These are phyloP conservation scores for Venturia aucupariae DNA, from an alignment of 2,329 filamentous ascomycete species.

Conservation along the genomic window DNA sequence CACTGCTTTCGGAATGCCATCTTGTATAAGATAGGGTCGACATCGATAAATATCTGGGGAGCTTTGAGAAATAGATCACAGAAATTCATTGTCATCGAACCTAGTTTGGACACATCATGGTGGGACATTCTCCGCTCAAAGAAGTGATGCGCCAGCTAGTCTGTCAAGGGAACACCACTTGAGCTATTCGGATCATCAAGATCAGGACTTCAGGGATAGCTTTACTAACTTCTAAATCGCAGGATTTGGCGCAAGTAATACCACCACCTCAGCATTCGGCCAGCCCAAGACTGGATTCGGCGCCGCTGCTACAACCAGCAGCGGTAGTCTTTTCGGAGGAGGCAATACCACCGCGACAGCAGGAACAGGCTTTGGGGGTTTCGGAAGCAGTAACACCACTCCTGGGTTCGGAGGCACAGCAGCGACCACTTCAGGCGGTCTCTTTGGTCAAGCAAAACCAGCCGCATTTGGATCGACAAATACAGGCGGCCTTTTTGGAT, in stretches of 20 bases:
- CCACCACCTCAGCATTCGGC: conserved; percentile 20
- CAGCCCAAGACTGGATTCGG: conserved; percentile 17
- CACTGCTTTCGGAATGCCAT: too few species aligned
- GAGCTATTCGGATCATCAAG: not conserved
- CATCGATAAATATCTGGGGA: not conserved
- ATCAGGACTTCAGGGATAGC: not conserved
- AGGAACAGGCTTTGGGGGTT: conserved; percentile 23
- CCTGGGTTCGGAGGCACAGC: conserved; percentile 28
- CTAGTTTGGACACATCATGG: too few species aligned
- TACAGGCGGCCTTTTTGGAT: conserved; percentile 25
- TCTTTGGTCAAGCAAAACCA: conserved; percentile 40
- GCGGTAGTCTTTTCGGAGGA: conserved; percentile 22
- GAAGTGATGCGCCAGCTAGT: not conserved
- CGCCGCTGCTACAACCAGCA: conserved; percentile 16
- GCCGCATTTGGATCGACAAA: conserved; percentile 44
- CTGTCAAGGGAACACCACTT: not conserved
- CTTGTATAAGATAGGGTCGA: too few species aligned
- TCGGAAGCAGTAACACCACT: conserved; percentile 13
- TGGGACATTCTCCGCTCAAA: not conserved
- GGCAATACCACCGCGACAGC: conserved; percentile 17
- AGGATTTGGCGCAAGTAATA: conserved; percentile 16
- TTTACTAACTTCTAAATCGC: conserved; percentile 2
- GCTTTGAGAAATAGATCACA: too few species aligned
- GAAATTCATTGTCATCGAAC: too few species aligned
- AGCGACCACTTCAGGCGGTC: conserved; percentile 27